Percentiles rank a stretch among this genome's conserved stretches.
These are phyloP conservation scores for Pseudognaphalium luteoalbum DNA, from an alignment of 129 eudicot species.

Conservation along the genomic window DNA sequence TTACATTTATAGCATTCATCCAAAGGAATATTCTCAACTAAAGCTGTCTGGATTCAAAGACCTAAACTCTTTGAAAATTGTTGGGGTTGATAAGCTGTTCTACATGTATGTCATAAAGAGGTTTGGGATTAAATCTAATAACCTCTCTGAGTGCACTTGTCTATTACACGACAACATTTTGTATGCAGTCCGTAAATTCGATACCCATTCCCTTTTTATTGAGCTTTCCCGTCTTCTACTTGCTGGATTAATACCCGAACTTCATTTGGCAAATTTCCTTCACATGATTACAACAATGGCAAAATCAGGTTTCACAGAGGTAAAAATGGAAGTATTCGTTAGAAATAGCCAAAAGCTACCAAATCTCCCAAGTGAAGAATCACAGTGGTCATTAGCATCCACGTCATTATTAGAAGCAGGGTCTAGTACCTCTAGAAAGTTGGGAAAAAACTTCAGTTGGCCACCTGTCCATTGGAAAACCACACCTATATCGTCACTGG, in stretches of 20 bases:
- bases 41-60: constrained; percentile 50
- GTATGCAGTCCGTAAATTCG: constrained; percentile 57
- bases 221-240: constrained; percentile 66
- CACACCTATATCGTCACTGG: constrained; percentile 59
- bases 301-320: constrained; percentile 73
- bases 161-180: constrained; percentile 61
- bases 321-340: constrained; percentile 65
- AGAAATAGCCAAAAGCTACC: constrained; percentile 67
- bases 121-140: constrained; percentile 43
- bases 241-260: constrained; percentile 45
- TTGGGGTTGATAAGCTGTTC: constrained; percentile 70
- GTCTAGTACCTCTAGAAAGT: constrained; percentile 24
- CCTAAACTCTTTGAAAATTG: constrained; percentile 37
- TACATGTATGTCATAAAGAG: constrained; percentile 56
- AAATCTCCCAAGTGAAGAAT: constrained; percentile 70
- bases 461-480: constrained; percentile 85
- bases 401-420: constrained; percentile 25
- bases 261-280: constrained; percentile 85
- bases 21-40: constrained; percentile 50
- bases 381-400: constrained; percentile 54
- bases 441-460: constrained; percentile 54
- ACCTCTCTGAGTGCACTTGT: constrained; percentile 55
- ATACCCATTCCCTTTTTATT: constrained; percentile 64
- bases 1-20: constrained; percentile 53
- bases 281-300: constrained; percentile 81